These are phyloP conservation scores for Calonectria ilicicola DNA, from an alignment of 2,329 filamentous ascomycete genomes.

Conservation along the genomic window DNA sequence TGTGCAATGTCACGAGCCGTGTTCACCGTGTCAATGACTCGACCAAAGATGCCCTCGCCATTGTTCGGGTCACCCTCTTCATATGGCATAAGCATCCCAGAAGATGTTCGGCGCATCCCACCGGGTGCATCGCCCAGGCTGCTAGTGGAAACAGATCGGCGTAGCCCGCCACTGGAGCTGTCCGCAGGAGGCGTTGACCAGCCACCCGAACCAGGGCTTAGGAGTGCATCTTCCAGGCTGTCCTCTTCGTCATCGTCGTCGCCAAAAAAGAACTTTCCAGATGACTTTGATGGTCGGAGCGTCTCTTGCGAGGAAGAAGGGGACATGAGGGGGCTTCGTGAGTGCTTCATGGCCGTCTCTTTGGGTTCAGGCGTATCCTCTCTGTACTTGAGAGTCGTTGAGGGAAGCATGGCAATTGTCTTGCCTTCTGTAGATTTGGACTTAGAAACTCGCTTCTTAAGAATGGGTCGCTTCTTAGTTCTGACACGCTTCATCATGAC, in stretches of 20 bases:
- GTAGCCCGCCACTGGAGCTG: slow-evolving; percentile 48
- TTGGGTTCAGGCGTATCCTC: slow-evolving; percentile 78
- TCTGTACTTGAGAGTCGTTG: slow-evolving; percentile 87
- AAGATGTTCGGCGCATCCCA: slow-evolving; percentile 82
- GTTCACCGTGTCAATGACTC: slow-evolving; percentile 84
- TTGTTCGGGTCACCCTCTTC: slow-evolving; percentile 76
- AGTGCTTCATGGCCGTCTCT: slow-evolving; percentile 73
- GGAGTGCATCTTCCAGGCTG: slow-evolving; percentile 54
- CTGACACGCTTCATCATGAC: slow-evolving; percentile 83
- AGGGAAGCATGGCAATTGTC: slow-evolving; percentile 88
- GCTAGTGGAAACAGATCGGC: slow-evolving; percentile 61
- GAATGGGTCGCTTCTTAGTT: slow-evolving; percentile 65
- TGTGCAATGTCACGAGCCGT: slow-evolving; percentile 78
- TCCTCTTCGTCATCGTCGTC: slow-evolving; percentile 72
- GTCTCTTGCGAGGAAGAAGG: slow-evolving; percentile 88
- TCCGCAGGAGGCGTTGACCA: slow-evolving; percentile 48
- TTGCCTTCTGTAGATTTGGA: slow-evolving; percentile 74
- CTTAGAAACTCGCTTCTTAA: slow-evolving; percentile 52
- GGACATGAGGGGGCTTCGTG: slow-evolving; percentile 67
- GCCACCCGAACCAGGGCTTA: slow-evolving; percentile 45
- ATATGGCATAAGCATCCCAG: slow-evolving; percentile 92
- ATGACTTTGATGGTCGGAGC: slow-evolving; percentile 76
- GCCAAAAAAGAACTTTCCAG: slow-evolving; percentile 72
- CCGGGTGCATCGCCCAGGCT: slow-evolving; percentile 64
- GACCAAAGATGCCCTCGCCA: slow-evolving; percentile 77